Evolutionary conservation across 345 rosid species (phyloP).

Genomic region (Brassica cretica): DNA sequence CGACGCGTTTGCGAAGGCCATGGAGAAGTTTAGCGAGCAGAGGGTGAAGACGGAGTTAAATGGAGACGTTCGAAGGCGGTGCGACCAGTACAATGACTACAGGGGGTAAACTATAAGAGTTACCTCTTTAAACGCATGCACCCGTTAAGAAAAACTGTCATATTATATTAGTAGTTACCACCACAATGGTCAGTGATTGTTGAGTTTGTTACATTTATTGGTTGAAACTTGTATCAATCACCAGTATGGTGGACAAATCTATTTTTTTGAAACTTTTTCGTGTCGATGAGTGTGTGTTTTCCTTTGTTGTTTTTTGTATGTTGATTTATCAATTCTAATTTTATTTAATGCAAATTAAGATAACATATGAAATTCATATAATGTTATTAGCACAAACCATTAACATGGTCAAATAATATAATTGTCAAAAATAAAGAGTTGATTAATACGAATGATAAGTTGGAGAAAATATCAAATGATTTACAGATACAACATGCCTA

Average conservation of each 20-base stretch:
- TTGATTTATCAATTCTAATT: neutral
- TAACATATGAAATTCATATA: neutral
- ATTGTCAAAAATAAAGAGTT: conserved; percentile 16
- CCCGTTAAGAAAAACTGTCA: neutral
- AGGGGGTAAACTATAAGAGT: conserved; percentile 17
- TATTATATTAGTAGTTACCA: neutral
- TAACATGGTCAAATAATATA: neutral
- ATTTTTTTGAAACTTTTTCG: neutral
- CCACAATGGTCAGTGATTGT: conserved; percentile 8
- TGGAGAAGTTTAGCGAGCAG: conserved; percentile 55
- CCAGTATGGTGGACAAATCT: neutral
- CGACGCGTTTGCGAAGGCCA: conserved; percentile 48
- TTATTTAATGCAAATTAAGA: neutral
- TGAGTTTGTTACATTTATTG: neutral
- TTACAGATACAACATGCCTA: conserved; percentile 36
- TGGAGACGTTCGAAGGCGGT: conserved; percentile 61
- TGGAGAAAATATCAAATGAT: conserved; percentile 23
- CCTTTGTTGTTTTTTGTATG: neutral
- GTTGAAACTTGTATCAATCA: conserved; percentile 16
- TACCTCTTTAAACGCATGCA: neutral
- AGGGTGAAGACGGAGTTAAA: conserved; percentile 46
- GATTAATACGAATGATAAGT: conserved; percentile 33
- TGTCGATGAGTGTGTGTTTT: neutral
- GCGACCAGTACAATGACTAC: conserved; percentile 57
- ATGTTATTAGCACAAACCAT: neutral